Conservation (phyloP, 352 stramenopile genomes). For the Phytophthora nicotianae region DNA sequence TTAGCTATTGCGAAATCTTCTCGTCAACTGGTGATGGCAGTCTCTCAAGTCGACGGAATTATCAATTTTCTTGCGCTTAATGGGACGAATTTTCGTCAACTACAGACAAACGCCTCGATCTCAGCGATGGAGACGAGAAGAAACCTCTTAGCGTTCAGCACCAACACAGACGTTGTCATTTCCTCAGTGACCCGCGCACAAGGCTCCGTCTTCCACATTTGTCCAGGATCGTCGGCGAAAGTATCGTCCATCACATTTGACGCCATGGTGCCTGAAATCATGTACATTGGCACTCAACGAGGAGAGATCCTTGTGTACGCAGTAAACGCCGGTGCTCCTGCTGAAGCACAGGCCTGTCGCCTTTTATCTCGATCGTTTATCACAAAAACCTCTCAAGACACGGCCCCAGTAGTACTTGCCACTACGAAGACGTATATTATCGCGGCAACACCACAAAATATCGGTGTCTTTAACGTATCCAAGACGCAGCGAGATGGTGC, state of each 20-base stretch:
- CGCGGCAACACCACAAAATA: slow-evolving; percentile 14
- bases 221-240: slow-evolving; percentile 40
- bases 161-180: slow-evolving; percentile 35
- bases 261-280: slow-evolving; percentile 34
- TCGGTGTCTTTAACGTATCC: slow-evolving; percentile 33
- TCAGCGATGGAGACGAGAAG: slow-evolving; percentile 40
- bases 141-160: slow-evolving; percentile 51
- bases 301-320: slow-evolving; percentile 55
- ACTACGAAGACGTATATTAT: slow-evolving; percentile 31
- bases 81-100: slow-evolving; percentile 47
- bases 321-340: slow-evolving; percentile 11
- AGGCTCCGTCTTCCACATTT: slow-evolving; percentile 37
- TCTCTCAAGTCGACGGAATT: slow-evolving; percentile 21
- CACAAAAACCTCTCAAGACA: neutral
- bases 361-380: slow-evolving; percentile 22
- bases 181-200: slow-evolving; percentile 38
- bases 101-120: slow-evolving; percentile 31
- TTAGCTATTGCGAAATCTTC: slow-evolving; percentile 16
- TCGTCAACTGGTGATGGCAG: slow-evolving; percentile 19
- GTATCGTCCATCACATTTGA: slow-evolving; percentile 58
- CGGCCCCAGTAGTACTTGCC: slow-evolving; percentile 5
- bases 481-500: slow-evolving; percentile 7
- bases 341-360: slow-evolving; percentile 11
- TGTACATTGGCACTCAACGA: slow-evolving; percentile 51
- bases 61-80: slow-evolving; percentile 50